A percentile compares a stretch with the other conserved stretches of the same genome.
Conservation (phyloP, 345 rosid species). For the Populus simonii region DNA sequence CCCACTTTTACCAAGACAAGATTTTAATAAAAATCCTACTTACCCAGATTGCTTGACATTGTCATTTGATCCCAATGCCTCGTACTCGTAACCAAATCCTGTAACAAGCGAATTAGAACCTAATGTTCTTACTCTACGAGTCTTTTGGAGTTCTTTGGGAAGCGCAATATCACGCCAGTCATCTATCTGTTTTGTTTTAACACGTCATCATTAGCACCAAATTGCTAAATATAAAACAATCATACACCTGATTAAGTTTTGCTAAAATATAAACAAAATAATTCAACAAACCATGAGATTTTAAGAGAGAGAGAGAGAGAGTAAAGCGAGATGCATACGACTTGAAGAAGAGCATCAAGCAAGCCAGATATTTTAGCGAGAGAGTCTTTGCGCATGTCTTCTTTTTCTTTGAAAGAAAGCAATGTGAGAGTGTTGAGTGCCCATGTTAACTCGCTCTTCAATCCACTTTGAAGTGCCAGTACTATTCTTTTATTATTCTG, state of each 20-base stretch:
- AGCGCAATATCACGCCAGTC: constrained; percentile 89
- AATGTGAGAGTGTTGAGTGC: constrained; percentile 86
- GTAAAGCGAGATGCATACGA: constrained; percentile 44
- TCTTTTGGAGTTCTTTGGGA: constrained; percentile 60
- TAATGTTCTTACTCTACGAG: constrained; percentile 59
- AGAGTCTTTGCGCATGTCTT: constrained; percentile 81
- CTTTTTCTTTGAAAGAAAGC: constrained; percentile 92
- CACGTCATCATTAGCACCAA: background rate
- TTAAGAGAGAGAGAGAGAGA: background rate
- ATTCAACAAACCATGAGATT: background rate
- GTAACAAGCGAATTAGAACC: constrained; percentile 65
- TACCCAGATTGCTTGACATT: constrained; percentile 45
- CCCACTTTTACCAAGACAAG: constrained; percentile 5
- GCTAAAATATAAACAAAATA: background rate
- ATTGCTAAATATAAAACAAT: background rate
- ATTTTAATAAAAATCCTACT: constrained; percentile 10
- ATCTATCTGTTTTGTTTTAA: constrained; percentile 62
- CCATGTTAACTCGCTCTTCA: constrained; percentile 95
- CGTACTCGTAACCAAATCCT: constrained; percentile 73
- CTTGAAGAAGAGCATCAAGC: constrained; percentile 91
- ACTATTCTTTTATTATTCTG: constrained; percentile 89
- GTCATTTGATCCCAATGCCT: constrained; percentile 50
- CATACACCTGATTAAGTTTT: background rate
- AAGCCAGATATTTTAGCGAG: constrained; percentile 92
- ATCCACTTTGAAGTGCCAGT: constrained; percentile 91